Conservation (phyloP, 768 basidiomycete genomes). For the Auriculariales sp. region DNA sequence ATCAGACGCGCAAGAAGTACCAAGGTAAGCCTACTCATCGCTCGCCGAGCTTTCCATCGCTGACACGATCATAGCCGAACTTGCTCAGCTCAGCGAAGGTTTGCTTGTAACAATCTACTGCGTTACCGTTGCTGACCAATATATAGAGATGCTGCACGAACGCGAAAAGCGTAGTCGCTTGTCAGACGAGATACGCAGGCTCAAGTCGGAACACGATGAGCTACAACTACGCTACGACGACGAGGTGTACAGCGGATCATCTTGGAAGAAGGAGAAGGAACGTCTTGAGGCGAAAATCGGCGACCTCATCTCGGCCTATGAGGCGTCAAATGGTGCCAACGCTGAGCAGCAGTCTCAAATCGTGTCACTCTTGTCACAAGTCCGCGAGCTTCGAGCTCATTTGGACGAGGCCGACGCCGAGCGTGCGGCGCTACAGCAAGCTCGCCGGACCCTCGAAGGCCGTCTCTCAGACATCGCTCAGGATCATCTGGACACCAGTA, state of each 20-base stretch:
- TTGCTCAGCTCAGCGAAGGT: constrained; percentile 74
- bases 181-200: constrained; percentile 67
- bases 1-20: constrained; percentile 77
- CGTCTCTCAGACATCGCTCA: constrained; percentile 71
- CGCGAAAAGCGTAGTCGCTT: constrained; percentile 60
- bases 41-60: constrained; percentile 2
- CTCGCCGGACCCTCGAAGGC: constrained; percentile 63
- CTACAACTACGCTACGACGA: constrained; percentile 63
- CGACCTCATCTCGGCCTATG: constrained; percentile 62
- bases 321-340: constrained; percentile 54
- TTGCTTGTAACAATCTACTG: constrained; percentile 4
- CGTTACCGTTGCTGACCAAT: constrained; percentile 2
- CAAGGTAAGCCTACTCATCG: constrained; percentile 35
- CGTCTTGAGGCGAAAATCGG: constrained; percentile 70
- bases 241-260: constrained; percentile 59
- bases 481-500: constrained; percentile 54
- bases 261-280: constrained; percentile 83
- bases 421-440: constrained; percentile 63
- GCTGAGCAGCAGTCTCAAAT: constrained; percentile 76
- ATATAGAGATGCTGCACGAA: constrained; percentile 58
- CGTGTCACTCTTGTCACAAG: constrained; percentile 71
- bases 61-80: constrained; percentile 35
- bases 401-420: constrained; percentile 81
- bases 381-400: constrained; percentile 65
- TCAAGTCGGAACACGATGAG: constrained; percentile 62